phyloP scores from a whole-genome alignment of 768 basidiomycete genomes.

The Suillus discolor region DNA sequence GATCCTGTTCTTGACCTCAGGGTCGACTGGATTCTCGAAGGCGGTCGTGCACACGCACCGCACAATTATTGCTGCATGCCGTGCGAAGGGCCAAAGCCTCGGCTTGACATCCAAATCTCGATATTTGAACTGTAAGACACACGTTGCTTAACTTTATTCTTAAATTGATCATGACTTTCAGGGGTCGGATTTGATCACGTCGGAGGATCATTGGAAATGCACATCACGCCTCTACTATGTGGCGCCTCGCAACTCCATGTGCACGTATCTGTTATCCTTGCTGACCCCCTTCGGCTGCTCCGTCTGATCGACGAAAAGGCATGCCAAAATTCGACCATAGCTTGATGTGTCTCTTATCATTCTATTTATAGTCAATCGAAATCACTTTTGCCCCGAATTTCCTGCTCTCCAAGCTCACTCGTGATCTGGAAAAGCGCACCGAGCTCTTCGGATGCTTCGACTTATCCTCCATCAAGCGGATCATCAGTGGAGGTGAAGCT shows the following conservation, averaged over 20 bases:
- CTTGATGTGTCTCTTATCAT: slow-evolving; percentile 10
- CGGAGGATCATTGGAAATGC: slow-evolving; percentile 45
- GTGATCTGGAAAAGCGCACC: slow-evolving; percentile 31
- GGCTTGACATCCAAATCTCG: slow-evolving; percentile 34
- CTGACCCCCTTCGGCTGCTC: slow-evolving; percentile 24
- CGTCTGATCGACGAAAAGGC: slow-evolving; percentile 40
- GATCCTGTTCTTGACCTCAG: slow-evolving; percentile 42
- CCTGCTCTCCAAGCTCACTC: slow-evolving; percentile 39
- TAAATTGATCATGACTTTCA: slow-evolving; percentile 8
- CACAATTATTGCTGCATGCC: slow-evolving; percentile 36
- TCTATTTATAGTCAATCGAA: slow-evolving; percentile 26
- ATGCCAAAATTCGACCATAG: slow-evolving; percentile 23
- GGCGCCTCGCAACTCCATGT: slow-evolving; percentile 30
- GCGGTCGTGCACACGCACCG: slow-evolving; percentile 43
- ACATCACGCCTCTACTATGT: slow-evolving; percentile 38
- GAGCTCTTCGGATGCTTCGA: slow-evolving; percentile 32
- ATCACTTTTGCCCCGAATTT: slow-evolving; percentile 45
- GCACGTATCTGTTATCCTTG: slow-evolving; percentile 26
- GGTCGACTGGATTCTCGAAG: slow-evolving; percentile 49
- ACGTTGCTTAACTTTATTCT: background rate
- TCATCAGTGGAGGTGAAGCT: slow-evolving; percentile 47
- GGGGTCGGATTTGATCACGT: slow-evolving; percentile 51
- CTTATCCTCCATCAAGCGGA: slow-evolving; percentile 34
- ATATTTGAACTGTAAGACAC: slow-evolving; percentile 41
- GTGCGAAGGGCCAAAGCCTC: slow-evolving; percentile 38